Conservation (phyloP, 805 yeast genomes). For the Starmerella stellata region DNA sequence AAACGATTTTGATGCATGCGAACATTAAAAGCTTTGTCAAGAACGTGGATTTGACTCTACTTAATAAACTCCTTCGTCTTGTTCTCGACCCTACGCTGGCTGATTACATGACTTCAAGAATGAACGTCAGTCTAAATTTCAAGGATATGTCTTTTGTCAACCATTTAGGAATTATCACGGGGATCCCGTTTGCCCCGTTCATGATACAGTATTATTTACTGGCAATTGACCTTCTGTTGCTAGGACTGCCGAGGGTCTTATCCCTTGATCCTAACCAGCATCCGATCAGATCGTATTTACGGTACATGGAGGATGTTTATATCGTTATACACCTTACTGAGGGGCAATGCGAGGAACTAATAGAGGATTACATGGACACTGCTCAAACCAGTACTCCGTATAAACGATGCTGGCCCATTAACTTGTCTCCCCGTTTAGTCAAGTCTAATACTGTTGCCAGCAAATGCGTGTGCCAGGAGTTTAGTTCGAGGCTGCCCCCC, state of each 20-base stretch:
- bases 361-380: constrained; percentile 38
- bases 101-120: constrained; percentile 79
- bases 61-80: constrained; percentile 63
- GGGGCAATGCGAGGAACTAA: constrained; percentile 56
- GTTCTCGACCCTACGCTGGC: constrained; percentile 82
- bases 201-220: constrained; percentile 81
- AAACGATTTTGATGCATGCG: constrained; percentile 72
- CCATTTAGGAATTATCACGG: constrained; percentile 72
- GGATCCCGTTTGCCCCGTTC: constrained; percentile 79
- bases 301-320: constrained; percentile 70
- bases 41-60: constrained; percentile 69
- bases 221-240: constrained; percentile 56
- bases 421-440: constrained; percentile 31
- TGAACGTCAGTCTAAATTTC: constrained; percentile 61
- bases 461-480: constrained; percentile 27
- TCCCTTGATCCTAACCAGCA: constrained; percentile 69
- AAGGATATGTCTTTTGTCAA: constrained; percentile 93
- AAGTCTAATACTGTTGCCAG: not conserved
- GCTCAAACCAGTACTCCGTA: constrained; percentile 25
- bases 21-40: constrained; percentile 54
- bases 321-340: constrained; percentile 58
- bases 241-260: constrained; percentile 73
- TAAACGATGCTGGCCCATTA: constrained; percentile 98
- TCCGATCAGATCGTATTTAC: constrained; percentile 64
- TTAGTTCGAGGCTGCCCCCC: constrained; percentile 58